Evolutionary conservation across 1,284 basidiomycete species (phyloP).

Genomic region (Heterobasidion parviporum): DNA sequence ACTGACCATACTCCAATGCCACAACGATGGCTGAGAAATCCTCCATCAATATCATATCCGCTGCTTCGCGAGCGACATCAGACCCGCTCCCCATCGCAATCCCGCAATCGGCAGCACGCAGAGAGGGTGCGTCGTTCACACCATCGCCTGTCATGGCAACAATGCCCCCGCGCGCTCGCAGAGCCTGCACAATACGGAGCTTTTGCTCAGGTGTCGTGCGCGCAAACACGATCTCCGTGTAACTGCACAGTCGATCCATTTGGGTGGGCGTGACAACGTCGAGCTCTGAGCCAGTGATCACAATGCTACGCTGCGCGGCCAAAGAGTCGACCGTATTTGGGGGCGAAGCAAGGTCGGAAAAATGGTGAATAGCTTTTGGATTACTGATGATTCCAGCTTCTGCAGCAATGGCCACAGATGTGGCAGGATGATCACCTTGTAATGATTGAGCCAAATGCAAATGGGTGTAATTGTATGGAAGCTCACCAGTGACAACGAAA

Average conservation of each 20-base stretch:
- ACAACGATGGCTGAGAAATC: slow-evolving; percentile 41
- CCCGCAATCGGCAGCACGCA: slow-evolving; percentile 49
- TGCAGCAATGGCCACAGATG: slow-evolving; percentile 53
- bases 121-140: slow-evolving; percentile 63
- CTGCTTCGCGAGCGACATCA: slow-evolving; percentile 42
- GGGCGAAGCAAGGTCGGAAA: slow-evolving; percentile 25
- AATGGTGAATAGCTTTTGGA: slow-evolving; percentile 23
- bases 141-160: slow-evolving; percentile 36
- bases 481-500: slow-evolving; percentile 62
- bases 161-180: slow-evolving; percentile 42
- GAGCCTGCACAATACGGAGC: slow-evolving; percentile 56
- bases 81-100: slow-evolving; percentile 46
- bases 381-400: slow-evolving; percentile 49
- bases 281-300: slow-evolving; percentile 45
- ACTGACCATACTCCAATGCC: slow-evolving; percentile 39
- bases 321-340: not conserved
- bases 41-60: slow-evolving; percentile 40
- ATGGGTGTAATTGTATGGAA: slow-evolving; percentile 1
- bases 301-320: slow-evolving; percentile 27
- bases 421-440: slow-evolving; percentile 42
- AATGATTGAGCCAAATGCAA: not conserved
- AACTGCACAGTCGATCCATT: slow-evolving; percentile 41
- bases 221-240: slow-evolving; percentile 67
- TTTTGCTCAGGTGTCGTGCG: slow-evolving; percentile 72
- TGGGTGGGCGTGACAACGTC: slow-evolving; percentile 35